Percentiles rank a stretch among this genome's conserved stretches.
These are phyloP conservation scores for Rhizoclosmatium globosum DNA, from an alignment of 192 early-diverging fungal species.

Conservation along the genomic window DNA sequence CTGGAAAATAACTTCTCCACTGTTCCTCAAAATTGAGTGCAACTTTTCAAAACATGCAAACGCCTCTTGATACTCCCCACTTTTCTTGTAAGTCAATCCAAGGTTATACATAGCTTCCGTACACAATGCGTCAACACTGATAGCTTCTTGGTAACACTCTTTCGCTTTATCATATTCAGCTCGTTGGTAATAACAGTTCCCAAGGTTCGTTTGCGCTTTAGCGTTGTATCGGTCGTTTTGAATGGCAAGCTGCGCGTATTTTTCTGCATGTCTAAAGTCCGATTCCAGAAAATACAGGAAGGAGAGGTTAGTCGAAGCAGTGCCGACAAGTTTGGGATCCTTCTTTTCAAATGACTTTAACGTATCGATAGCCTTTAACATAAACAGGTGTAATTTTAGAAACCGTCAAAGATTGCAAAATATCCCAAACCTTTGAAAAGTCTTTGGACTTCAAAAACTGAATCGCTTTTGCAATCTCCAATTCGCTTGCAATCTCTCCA, in stretches of 20 bases:
- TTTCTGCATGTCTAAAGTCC: constrained; percentile 60
- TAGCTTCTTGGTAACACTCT: constrained; percentile 61
- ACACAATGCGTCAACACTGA: constrained; percentile 64
- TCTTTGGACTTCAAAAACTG: constrained; percentile 64
- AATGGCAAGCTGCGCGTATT: constrained; percentile 64
- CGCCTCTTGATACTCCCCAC: constrained; percentile 49
- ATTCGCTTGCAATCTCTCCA: constrained; percentile 59
- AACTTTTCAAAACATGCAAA: constrained; percentile 67
- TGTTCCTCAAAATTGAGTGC: constrained; percentile 62
- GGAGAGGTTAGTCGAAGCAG: constrained; percentile 66
- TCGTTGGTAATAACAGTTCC: constrained; percentile 52
- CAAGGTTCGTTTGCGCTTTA: constrained; percentile 64
- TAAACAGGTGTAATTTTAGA: too few species aligned
- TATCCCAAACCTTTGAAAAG: constrained; percentile 47
- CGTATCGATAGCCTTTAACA: constrained; percentile 55
- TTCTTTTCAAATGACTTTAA: constrained; percentile 67
- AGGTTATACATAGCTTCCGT: constrained; percentile 70
- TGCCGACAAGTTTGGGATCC: constrained; percentile 60
- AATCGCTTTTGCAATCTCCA: constrained; percentile 69
- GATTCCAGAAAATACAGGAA: constrained; percentile 68
- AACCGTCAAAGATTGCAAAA: too few species aligned
- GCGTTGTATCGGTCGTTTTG: constrained; percentile 64
- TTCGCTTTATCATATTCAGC: constrained; percentile 60
- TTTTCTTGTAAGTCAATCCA: constrained; percentile 57
- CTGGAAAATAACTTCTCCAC: constrained; percentile 65